Base-by-base conservation (phyloP, 139 green algal genomes). In the Desmodesmus armatus region DNA sequence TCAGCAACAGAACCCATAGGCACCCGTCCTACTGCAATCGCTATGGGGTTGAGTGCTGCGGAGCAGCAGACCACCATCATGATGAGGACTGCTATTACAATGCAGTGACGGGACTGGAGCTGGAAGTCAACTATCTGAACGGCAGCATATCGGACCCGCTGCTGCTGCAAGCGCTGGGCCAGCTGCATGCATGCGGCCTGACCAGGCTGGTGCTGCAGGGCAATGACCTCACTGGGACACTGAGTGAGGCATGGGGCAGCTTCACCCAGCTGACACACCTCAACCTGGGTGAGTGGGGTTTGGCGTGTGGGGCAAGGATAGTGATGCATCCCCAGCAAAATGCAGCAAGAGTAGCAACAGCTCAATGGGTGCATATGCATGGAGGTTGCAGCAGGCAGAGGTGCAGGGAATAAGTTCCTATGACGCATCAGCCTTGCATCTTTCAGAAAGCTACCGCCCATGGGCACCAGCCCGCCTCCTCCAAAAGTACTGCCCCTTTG, bases 1-100 rank as follows among this genome's bases (percentile, higher is more conserved):
- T 7, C 47, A 55, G 71, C 71, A 43, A 37, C 71, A 55, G 47
- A 55, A 7, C 9, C 47, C 7, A 55, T 13, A 55, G 47, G 47
- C 7, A 55, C 1, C 82, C 82, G 11, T 43, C 53, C 51, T 87
- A 87, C 60, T 87, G 82, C 72, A 29, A 17, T 13, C 82, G 82
- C 71, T 44, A 49, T 69, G 82, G 82, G 58, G 43, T 87, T 58
- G 49, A n/a, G n/a, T 87, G 82, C 82, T 87, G 82, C 69, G 33
- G n/a, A 37, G 51, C 15, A 55, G 35, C 27, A 67, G 23, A 82
- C 71, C 71, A 58, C 13, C 21, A 15, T 25, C 6, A 43, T 87
- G n/a, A n/a, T n/a, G n/a, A n/a, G n/a, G n/a, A n/a, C n/a, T n/a
- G n/a, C n/a, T n/a, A n/a, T n/a, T n/a, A n/a, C 0, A 13, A 76